These are phyloP conservation scores for Aristolochia fimbriata DNA, from an alignment of 164 flowering plant species.

Conservation along the genomic window DNA sequence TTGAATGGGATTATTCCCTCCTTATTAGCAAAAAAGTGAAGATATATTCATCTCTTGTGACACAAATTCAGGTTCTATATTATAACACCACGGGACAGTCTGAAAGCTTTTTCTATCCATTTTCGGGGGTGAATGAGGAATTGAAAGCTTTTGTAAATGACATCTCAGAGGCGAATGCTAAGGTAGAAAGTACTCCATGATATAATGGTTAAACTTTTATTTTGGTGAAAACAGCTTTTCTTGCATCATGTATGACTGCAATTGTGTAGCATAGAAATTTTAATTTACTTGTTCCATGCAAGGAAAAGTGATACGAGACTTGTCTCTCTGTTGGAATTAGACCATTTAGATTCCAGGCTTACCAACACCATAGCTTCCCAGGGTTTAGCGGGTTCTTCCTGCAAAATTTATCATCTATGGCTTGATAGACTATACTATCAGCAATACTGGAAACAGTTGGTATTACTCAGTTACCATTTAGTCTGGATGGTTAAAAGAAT, in stretches of 20 bases:
- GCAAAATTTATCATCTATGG: no score
- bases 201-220: not conserved
- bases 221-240: not conserved
- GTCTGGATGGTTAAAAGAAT: no score
- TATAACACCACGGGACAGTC: conserved; percentile 39
- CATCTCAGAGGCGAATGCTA: conserved; percentile 35
- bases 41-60: conserved; percentile 2
- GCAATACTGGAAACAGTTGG: no score
- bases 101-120: conserved; percentile 51
- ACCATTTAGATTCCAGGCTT: conserved; percentile 8
- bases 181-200: conserved; percentile 23
- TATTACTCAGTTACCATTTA: no score
- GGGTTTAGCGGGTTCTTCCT: no score
- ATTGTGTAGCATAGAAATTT: not conserved
- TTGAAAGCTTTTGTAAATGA: conserved; percentile 58
- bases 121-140: conserved; percentile 83
- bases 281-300: not conserved
- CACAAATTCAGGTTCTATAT: conserved; percentile 39
- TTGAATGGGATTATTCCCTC: not conserved
- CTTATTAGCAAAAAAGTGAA: not conserved
- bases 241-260: no score
- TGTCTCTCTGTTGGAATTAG: conserved; percentile 26
- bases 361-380: no score
- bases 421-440: no score
- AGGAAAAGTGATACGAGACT: not conserved